These are phyloP conservation scores for Capronia epimyces DNA, from an alignment of 2,329 filamentous ascomycete genomes.

Conservation along the genomic window DNA sequence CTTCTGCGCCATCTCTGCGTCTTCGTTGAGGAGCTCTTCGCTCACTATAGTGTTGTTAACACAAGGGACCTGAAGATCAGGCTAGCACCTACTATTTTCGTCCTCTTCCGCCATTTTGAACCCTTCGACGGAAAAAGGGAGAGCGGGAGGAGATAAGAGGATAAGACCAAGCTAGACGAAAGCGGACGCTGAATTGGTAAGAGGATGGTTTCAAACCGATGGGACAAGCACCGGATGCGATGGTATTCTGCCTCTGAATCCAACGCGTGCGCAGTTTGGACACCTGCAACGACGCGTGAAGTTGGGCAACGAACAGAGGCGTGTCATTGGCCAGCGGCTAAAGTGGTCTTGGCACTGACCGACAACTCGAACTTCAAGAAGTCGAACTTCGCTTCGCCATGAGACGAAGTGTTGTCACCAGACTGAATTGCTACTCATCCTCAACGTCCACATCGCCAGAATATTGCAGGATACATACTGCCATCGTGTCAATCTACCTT, in stretches of 20 bases:
- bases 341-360: slow-evolving; percentile 9
- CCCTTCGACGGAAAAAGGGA: background rate
- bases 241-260: background rate
- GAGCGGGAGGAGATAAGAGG: background rate
- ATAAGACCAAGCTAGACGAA: too few species aligned
- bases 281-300: background rate
- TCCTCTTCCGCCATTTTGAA: slow-evolving; percentile 29
- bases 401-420: background rate
- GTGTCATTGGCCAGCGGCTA: background rate
- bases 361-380: background rate
- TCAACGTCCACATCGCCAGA: slow-evolving; percentile 4
- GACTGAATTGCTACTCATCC: background rate
- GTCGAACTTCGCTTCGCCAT: background rate
- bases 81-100: slow-evolving; percentile 26
- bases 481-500: background rate
- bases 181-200: background rate
- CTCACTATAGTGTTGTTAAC: slow-evolving; percentile 25
- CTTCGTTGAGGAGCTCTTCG: slow-evolving; percentile 83
- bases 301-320: background rate
- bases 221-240: background rate
- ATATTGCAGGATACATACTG: background rate
- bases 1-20: slow-evolving; percentile 28
- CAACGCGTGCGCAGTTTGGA: slow-evolving; percentile 2
- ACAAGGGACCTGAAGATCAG: slow-evolving; percentile 1
- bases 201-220: background rate